Percentiles rank a stretch among this genome's conserved stretches.
These are phyloP conservation scores for Venturia carpophila DNA, from an alignment of 2,329 filamentous ascomycete genomes.

Conservation along the genomic window DNA sequence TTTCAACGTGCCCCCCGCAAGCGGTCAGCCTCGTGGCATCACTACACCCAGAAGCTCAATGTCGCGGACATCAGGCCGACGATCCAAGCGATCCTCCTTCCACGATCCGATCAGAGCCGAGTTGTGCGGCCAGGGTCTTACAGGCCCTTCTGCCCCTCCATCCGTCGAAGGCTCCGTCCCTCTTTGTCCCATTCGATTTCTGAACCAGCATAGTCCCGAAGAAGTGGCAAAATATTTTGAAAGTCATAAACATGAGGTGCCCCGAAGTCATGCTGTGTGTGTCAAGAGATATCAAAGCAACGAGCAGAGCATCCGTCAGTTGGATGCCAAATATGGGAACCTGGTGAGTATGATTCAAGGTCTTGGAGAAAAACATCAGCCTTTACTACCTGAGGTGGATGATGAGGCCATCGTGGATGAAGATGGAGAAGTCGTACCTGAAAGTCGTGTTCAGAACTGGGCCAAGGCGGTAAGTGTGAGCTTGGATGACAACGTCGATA, in stretches of 20 bases:
- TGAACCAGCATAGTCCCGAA: constrained; percentile 87
- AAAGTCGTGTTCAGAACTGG: constrained; percentile 69
- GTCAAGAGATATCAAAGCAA: constrained; percentile 83
- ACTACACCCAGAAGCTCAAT: constrained; percentile 35
- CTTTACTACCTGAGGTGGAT: constrained; percentile 60
- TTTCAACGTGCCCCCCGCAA: constrained; percentile 32
- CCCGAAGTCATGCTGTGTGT: constrained; percentile 87
- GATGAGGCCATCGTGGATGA: constrained; percentile 37
- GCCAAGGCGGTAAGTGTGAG: constrained; percentile 64
- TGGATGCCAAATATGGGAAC: constrained; percentile 91
- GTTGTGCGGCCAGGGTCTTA: constrained; percentile 25
- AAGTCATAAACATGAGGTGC: constrained; percentile 89
- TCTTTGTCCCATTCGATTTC: constrained; percentile 85
- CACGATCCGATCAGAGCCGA: constrained; percentile 37
- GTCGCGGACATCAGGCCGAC: constrained; percentile 31
- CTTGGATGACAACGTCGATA: constrained; percentile 36
- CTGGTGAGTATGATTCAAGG: constrained; percentile 92
- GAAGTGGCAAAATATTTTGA: constrained; percentile 92
- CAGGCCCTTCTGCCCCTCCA: constrained; percentile 40
- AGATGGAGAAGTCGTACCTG: constrained; percentile 36
- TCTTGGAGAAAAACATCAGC: constrained; percentile 77
- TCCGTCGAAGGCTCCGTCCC: constrained; percentile 40
- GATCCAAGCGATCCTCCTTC: constrained; percentile 36
- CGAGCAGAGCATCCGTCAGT: constrained; percentile 72
- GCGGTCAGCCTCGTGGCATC: constrained; percentile 40